phyloP scores from a whole-genome alignment of 1,284 basidiomycete species.

The Malassezia caprae region DNA sequence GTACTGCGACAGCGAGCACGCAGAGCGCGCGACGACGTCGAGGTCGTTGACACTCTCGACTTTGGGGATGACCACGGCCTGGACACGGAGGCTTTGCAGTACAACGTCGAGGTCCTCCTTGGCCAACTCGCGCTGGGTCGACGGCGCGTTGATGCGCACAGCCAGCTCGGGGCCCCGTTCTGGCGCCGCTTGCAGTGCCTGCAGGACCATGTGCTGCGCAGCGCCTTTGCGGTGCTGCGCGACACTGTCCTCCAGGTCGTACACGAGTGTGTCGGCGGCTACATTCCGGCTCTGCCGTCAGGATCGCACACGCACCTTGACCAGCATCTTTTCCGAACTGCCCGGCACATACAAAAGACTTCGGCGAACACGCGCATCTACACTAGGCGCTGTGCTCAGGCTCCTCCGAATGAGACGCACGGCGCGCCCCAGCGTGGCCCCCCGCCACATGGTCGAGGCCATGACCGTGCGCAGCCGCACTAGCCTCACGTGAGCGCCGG shows the following conservation, averaged over 20 bases:
- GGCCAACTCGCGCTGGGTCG: slow-evolving; percentile 19
- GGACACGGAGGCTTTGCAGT: slow-evolving; percentile 20
- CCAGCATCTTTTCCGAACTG: slow-evolving; percentile 41
- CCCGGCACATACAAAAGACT: slow-evolving; percentile 42
- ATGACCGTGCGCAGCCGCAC: neutral
- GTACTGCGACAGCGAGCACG: slow-evolving; percentile 19
- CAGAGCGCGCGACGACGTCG: slow-evolving; percentile 13
- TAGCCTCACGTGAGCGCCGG: neutral
- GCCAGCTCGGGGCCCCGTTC: slow-evolving; percentile 26
- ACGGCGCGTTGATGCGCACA: slow-evolving; percentile 45
- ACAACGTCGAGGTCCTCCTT: slow-evolving; percentile 38
- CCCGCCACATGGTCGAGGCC: neutral
- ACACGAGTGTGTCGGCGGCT: slow-evolving; percentile 37
- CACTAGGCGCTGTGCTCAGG: neutral
- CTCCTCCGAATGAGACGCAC: neutral
- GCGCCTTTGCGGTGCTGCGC: slow-evolving; percentile 39
- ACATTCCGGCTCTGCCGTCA: slow-evolving; percentile 17
- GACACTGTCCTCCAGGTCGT: slow-evolving; percentile 43
- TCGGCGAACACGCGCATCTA: neutral
- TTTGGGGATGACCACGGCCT: slow-evolving; percentile 41
- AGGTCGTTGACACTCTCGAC: slow-evolving; percentile 37
- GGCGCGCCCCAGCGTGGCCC: neutral
- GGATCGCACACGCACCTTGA: slow-evolving; percentile 20
- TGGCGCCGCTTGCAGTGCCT: slow-evolving; percentile 30
- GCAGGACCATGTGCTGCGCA: slow-evolving; percentile 33